Evolutionary conservation across 192 early-diverging fungal genomes (phyloP).

Genomic region (Spizellomyces sp.): DNA sequence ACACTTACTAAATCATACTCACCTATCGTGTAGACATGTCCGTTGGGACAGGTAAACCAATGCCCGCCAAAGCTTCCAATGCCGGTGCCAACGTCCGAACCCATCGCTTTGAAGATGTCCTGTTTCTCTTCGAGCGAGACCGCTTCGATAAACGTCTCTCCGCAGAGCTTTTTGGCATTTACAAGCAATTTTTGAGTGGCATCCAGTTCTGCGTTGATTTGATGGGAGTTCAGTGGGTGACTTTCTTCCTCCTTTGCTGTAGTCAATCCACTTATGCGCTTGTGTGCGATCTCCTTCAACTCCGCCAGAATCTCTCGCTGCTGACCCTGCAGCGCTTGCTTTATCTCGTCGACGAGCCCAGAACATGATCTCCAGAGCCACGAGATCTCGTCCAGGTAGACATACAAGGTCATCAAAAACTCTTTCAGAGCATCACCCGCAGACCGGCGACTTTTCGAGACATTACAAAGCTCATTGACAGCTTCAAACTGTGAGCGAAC

Average conservation of each 20-base stretch:
- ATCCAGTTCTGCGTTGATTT: not conserved
- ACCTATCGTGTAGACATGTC: conserved; percentile 34
- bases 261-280: not conserved
- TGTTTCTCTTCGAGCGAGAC: conserved; percentile 36
- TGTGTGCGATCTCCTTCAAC: not conserved
- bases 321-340: not conserved
- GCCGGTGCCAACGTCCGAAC: conserved; percentile 1
- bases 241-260: not conserved
- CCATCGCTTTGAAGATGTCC: conserved; percentile 37
- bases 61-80: conserved; percentile 36
- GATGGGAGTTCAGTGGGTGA: not conserved
- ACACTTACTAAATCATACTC: not conserved
- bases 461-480: no score
- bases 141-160: not conserved
- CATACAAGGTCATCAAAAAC: no score
- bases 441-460: no score
- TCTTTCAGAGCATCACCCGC: no score
- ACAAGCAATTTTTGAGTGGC: not conserved
- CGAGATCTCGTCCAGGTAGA: no score
- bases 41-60: conserved; percentile 52
- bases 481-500: no score
- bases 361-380: no score
- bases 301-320: not conserved
- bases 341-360: not conserved
- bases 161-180: not conserved